phyloP scores from a whole-genome alignment of 306 rosid species.

The Canavalia gladiata region DNA sequence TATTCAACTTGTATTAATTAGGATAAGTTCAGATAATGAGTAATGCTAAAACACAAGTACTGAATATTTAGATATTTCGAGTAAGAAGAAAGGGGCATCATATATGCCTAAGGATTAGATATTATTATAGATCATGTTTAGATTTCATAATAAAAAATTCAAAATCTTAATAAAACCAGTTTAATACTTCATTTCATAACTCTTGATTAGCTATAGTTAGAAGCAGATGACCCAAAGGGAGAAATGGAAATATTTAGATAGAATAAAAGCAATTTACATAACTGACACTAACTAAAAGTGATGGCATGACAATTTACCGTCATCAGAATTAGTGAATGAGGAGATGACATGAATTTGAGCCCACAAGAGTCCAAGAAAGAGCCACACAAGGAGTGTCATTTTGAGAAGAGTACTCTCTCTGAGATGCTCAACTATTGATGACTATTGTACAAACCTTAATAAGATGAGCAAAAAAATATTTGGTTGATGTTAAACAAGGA shows the following conservation, averaged over 20 bases:
- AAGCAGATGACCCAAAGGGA: neutral
- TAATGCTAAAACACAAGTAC: neutral
- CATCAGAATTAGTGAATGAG: constrained; percentile 66
- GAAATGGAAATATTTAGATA: neutral
- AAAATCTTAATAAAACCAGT: neutral
- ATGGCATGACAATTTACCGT: constrained; percentile 58
- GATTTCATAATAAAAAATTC: neutral
- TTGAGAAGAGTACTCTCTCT: constrained; percentile 31
- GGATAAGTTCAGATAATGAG: constrained; percentile 18
- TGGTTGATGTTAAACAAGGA: constrained; percentile 29
- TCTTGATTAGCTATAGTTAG: constrained; percentile 4
- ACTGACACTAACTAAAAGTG: neutral
- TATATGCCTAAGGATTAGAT: neutral
- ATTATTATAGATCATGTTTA: constrained; percentile 1
- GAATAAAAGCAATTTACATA: neutral
- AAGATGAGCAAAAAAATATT: constrained; percentile 20
- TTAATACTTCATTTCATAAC: neutral
- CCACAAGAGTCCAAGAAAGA: constrained; percentile 64
- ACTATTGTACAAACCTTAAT: constrained; percentile 30
- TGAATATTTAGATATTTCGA: constrained; percentile 1
- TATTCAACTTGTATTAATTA: neutral
- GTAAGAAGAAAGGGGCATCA: neutral
- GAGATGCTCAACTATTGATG: constrained; percentile 12
- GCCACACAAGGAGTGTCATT: constrained; percentile 57
- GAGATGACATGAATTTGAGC: constrained; percentile 54